Percentiles rank a stretch among this genome's conserved stretches.
These are phyloP conservation scores for Nemania sp. DNA, from an alignment of 2,329 filamentous ascomycete genomes.

Conservation along the genomic window DNA sequence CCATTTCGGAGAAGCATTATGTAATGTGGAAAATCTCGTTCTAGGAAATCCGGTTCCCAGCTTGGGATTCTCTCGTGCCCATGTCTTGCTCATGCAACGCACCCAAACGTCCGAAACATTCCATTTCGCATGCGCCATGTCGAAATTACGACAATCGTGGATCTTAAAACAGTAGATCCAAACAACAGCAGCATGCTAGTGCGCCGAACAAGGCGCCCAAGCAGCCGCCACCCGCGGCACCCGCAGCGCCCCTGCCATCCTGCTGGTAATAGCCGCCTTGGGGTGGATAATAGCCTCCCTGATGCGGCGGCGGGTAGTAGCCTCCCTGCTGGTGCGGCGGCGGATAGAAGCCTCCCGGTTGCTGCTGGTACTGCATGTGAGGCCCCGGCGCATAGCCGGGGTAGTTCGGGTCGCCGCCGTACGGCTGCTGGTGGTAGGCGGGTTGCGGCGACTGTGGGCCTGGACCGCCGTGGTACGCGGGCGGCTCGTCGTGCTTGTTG, in stretches of 20 bases:
- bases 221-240: slow-evolving; percentile 35
- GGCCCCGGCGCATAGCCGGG: slow-evolving; percentile 45
- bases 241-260: slow-evolving; percentile 26
- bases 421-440: slow-evolving; percentile 42
- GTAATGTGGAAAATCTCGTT: too few species aligned
- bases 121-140: too few species aligned
- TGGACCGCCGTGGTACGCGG: slow-evolving; percentile 50
- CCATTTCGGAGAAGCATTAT: too few species aligned
- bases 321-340: slow-evolving; percentile 41
- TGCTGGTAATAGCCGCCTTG: slow-evolving; percentile 42
- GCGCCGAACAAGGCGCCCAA: slow-evolving; percentile 53
- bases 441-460: slow-evolving; percentile 50
- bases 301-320: slow-evolving; percentile 30
- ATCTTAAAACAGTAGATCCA: slow-evolving; percentile 59
- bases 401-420: slow-evolving; percentile 38
- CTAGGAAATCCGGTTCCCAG: too few species aligned
- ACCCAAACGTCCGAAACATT: too few species aligned
- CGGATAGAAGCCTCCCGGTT: slow-evolving; percentile 42
- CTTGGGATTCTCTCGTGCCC: too few species aligned
- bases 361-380: slow-evolving; percentile 46
- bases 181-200: slow-evolving; percentile 61
- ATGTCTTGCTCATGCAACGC: too few species aligned
- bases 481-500: slow-evolving; percentile 55
- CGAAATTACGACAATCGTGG: too few species aligned
- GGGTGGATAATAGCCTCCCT: slow-evolving; percentile 42